Percentiles rank a stretch among this genome's conserved stretches.
These are phyloP conservation scores for Pyrenophora tritici-repentis DNA, from an alignment of 2,329 filamentous ascomycete genomes.

Conservation along the genomic window DNA sequence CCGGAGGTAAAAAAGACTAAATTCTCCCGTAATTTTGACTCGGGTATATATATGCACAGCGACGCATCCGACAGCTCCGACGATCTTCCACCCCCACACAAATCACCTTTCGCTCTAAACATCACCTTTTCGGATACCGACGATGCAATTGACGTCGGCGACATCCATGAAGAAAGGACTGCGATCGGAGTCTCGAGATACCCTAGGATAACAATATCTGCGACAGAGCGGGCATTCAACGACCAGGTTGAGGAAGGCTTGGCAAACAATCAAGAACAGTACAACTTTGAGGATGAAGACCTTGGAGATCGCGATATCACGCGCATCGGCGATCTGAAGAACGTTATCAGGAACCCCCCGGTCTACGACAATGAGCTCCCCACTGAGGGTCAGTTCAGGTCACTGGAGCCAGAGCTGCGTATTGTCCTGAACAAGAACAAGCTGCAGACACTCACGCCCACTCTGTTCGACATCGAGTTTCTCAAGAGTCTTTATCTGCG, in stretches of 20 bases:
- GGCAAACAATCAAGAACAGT: conserved; percentile 21
- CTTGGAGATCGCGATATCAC: conserved; percentile 31
- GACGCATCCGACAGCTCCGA: conserved; percentile 29
- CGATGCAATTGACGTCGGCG: conserved; percentile 1
- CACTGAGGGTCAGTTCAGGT: conserved; percentile 36
- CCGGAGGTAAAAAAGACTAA: conserved; percentile 33
- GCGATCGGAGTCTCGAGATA: neutral
- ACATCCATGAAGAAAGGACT: neutral
- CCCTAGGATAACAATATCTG: conserved; percentile 9
- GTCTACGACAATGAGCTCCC: conserved; percentile 34
- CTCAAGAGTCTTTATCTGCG: conserved; percentile 33
- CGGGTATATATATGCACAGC: conserved; percentile 40
- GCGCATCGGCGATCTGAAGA: conserved; percentile 31
- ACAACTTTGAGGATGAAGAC: conserved; percentile 17
- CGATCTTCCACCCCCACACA: conserved; percentile 17
- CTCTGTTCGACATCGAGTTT: conserved; percentile 33
- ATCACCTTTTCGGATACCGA: conserved; percentile 3
- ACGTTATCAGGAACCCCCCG: conserved; percentile 30
- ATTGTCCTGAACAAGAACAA: conserved; percentile 31
- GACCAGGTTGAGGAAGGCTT: conserved; percentile 18
- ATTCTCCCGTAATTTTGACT: conserved; percentile 39
- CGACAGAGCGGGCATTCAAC: conserved; percentile 16
- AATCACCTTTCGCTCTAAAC: conserved; percentile 19
- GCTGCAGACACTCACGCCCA: conserved; percentile 24
- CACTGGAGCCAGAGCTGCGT: conserved; percentile 34